Percentiles rank a stretch among this genome's conserved stretches.
These are phyloP conservation scores for Acacia crassicarpa DNA, from an alignment of 306 rosid genomes.

Conservation along the genomic window DNA sequence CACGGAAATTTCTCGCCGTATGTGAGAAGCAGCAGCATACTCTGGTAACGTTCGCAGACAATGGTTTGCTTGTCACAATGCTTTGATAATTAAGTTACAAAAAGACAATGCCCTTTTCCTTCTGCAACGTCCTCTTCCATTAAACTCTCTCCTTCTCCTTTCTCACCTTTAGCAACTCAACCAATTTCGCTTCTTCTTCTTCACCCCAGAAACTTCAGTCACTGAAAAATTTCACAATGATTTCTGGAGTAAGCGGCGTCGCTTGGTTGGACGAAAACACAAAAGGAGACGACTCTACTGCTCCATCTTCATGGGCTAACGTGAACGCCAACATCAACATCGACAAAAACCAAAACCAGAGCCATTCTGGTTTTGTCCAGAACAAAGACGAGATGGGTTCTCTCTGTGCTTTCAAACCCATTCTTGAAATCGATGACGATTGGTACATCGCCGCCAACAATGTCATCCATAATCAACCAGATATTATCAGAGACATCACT, in stretches of 20 bases:
- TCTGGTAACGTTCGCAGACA: constrained; percentile 24
- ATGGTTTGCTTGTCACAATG: constrained; percentile 15
- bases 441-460: constrained; percentile 61
- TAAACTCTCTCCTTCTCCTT: constrained; percentile 18
- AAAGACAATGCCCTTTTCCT: constrained; percentile 37
- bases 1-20: not conserved
- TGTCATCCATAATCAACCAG: constrained; percentile 34
- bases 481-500: constrained; percentile 22
- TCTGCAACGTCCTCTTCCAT: constrained; percentile 38
- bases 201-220: not conserved
- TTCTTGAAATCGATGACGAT: constrained; percentile 61
- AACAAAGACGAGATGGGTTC: constrained; percentile 43
- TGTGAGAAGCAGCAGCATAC: constrained; percentile 24
- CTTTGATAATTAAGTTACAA: constrained; percentile 1
- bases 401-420: constrained; percentile 63
- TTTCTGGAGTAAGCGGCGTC: constrained; percentile 49
- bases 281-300: constrained; percentile 43
- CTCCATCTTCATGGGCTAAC: constrained; percentile 49
- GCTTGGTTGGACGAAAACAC: constrained; percentile 54
- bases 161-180: not conserved
- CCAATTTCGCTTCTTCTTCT: not conserved
- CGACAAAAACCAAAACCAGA: not conserved
- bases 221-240: constrained; percentile 32
- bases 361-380: constrained; percentile 18
- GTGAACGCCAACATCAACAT: constrained; percentile 6